Evolutionary conservation across 1,284 basidiomycete genomes (phyloP), one percentile per base, ranked within the genome.

Genomic region (Trichosporon sp.): DNA sequence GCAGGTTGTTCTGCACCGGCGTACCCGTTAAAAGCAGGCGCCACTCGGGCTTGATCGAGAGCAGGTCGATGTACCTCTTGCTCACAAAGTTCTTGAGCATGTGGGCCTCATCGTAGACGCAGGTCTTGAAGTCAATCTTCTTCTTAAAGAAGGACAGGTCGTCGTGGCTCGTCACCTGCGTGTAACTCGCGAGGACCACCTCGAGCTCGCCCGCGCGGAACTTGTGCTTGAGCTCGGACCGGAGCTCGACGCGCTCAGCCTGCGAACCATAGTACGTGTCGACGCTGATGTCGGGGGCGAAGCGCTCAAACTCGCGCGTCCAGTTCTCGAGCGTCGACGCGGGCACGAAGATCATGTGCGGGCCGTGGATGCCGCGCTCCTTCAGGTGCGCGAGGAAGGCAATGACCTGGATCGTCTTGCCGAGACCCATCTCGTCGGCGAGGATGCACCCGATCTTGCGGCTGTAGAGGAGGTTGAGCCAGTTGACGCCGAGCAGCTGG

Each of bases 261-360:
- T 98, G 96, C 43, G 89, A 88, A 7, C 94, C 97, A 77, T 98
- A 99, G 83, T 99, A 99, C 14, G 93, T 92, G 79, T 92, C 90
- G 11, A 98, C 90, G n/a, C 89, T 86, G 80, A 99, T 91, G 1
- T 79, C 74, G 0, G 95, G 94, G 1, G 92, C 93, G 78, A 99
- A 99, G 61, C 90, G 90, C 48, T 90, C 88, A 80, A 99, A 98
- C 84, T 99, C 97, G 74, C 97, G 89, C 81, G 92, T 92, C 97
- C 97, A 99, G 80, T 99, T 99, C 84, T 99, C 97, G 26, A 99
- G 86, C 0, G 96, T 98, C 2, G 96, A 99, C 1, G 96, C 95
- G 14, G 95, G 95, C 5, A 98, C 97, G 74, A 99, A 90, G 70
- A 99, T 88, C 40, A 99, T 89, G 85, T 98, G 95, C 19, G 96